These are phyloP conservation scores for Prosopis cineraria DNA, from an alignment of 306 rosid species.

Conservation along the genomic window DNA sequence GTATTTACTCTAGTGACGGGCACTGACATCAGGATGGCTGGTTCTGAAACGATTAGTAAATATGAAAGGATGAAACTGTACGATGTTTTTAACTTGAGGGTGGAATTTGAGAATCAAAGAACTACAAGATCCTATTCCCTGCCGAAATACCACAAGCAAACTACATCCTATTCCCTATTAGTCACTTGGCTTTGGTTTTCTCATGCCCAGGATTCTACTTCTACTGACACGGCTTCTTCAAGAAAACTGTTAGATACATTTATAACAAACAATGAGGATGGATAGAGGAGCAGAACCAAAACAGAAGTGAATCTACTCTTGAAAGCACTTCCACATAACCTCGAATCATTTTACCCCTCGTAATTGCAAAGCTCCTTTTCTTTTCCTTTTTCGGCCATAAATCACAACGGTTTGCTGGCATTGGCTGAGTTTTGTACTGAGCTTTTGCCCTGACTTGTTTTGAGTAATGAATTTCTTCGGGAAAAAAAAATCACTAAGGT, in stretches of 20 bases:
- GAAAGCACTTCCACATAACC: neutral
- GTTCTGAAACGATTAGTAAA: neutral
- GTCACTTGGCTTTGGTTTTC: neutral
- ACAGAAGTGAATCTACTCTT: neutral
- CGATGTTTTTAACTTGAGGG: slow-evolving; percentile 24
- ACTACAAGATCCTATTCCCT: neutral
- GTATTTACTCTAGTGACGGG: neutral
- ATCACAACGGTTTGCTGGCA: too few relatives aligned
- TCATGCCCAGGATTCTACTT: neutral
- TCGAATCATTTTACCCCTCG: too few relatives aligned
- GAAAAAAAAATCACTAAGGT: too few relatives aligned
- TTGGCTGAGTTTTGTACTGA: too few relatives aligned
- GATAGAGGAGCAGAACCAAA: neutral
- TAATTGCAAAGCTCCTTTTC: too few relatives aligned
- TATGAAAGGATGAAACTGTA: neutral
- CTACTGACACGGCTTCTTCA: neutral
- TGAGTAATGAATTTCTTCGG: too few relatives aligned
- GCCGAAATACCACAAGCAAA: too few relatives aligned
- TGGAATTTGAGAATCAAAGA: neutral
- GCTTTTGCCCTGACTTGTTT: too few relatives aligned
- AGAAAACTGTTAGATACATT: neutral
- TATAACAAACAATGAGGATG: neutral
- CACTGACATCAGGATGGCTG: neutral
- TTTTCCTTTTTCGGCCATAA: too few relatives aligned
- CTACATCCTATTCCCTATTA: neutral